Base-by-base conservation (phyloP, 2,329 filamentous ascomycete genomes). In the Cordyceps cateniannulata region DNA sequence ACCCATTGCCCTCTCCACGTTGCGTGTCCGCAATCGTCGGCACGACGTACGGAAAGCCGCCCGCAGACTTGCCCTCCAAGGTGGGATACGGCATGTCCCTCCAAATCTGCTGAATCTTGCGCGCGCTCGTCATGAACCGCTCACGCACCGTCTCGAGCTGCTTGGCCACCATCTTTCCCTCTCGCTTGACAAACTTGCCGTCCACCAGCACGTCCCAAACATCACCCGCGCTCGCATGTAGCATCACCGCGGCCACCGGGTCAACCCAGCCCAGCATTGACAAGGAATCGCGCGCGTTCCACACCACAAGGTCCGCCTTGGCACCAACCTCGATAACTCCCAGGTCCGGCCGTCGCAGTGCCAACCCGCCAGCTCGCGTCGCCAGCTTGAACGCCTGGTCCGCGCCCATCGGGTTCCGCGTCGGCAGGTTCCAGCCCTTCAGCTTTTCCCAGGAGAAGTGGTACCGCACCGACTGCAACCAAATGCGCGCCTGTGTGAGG, bases 351-450 rank as follows among this genome's bases (percentile, higher is more conserved):
- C 81, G 72, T 12, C 79, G 73, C 3, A 85, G 72, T 0, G 82
- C 79, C 1, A 80, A 75, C 0, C 73, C 83, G 1, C 83, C 82
- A 5, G 76, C 73, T 2, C 81, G 74, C 0, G 82, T 86, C 0
- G 80, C 79, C 18, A 85, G 74, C 24, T 80, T 70, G 65, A 85
- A 85, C 0, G 81, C 82, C 66, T 86, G 81, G 35, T 76, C 71
- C 3, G 74, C 81, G 8, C 74, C 77, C 78, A 85, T 81, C 8
- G 82, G 80, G 61, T 75, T 84, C 27, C 70, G 76, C 3, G 63
- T 63, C 0, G 81, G 80, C 2, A 84, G 65, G 16, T 74, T 62
- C 73, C 77, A 79, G 0, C 66, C 64, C 0, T 72, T 64, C 10
- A 81, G 64, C 0, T 77, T 70, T 16, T 75, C 65, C 44, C 69